Base-by-base conservation (phyloP, 192 early-diverging fungal genomes). In the Coemansia sp. region DNA sequence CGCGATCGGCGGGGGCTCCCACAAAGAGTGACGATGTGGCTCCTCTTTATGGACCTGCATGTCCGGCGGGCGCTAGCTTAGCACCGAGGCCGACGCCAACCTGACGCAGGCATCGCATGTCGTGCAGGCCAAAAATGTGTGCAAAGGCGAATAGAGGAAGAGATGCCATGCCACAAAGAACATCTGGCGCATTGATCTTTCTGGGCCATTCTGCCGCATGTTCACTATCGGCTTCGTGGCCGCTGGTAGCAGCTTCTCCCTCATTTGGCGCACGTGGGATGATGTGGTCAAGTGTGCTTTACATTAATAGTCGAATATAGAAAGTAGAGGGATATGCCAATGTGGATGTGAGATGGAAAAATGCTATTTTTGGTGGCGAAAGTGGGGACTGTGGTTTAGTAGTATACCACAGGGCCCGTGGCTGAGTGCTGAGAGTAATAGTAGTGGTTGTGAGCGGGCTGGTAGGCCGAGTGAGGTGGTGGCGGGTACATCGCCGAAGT, bases 31-130 rank as follows among this genome's bases (percentile, higher is more conserved):
- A 12, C 12, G 55, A 31, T 58, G 55, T 58, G 55, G 55, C 55
- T 58, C 55, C 29, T 58, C 55, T 58, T 58, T 58, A 29, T 34
- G 55, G 55, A 58, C 55, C 55, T 58, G 55, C 55, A 58, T 58
- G 55, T 58, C 55, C 55, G 55, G 55, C 55, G 55, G 55, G 15
- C 15, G 25, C 27, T 58, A 27, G 55, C 14, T 3, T 32, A 34
- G 55, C 55, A 32, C 55, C 55, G 55, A 58, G 55, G 55, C 55
- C 55, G 55, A 58, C 14, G 12, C 27, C 51, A 58, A 31, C 14
- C 23, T 23, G 21, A 19, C 46, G 46, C 46, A 48, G 46, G 46
- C 46, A 48, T 21, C 7, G 46, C 46, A 48, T 48, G 46, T 21
- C 46, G 46, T 48, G 46, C 46, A 48, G 46, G n/a, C 46, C 19